A percentile compares a stretch with the other conserved stretches of the same genome.
Evolutionary conservation across 164 flowering plant species (phyloP).

Genomic region (Malania oleifera): DNA sequence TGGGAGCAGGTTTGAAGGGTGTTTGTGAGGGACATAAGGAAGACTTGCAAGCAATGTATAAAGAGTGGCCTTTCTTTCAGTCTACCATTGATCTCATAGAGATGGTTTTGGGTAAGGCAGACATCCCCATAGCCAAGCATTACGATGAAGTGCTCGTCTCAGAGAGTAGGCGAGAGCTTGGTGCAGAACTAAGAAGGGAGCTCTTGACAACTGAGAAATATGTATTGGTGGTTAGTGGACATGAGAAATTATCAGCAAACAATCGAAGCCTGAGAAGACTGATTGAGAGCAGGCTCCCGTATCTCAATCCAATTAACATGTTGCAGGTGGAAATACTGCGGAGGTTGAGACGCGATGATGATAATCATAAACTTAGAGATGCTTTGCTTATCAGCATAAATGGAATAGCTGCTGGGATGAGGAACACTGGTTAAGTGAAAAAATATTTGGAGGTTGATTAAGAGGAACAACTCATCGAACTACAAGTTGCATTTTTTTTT

Average conservation of each 20-base stretch:
- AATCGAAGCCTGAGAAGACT: slow-evolving; percentile 65
- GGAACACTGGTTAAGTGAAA: slow-evolving; percentile 94
- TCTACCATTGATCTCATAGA: slow-evolving; percentile 86
- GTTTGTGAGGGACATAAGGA: slow-evolving; percentile 74
- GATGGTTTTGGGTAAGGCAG: slow-evolving; percentile 92
- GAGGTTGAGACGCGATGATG: slow-evolving; percentile 72
- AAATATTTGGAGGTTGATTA: too few species aligned
- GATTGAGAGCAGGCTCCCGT: slow-evolving; percentile 83
- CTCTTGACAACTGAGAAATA: slow-evolving; percentile 57
- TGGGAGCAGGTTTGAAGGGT: slow-evolving; percentile 79
- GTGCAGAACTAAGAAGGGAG: slow-evolving; percentile 64
- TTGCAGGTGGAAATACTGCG: slow-evolving; percentile 81
- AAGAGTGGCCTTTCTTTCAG: slow-evolving; percentile 96
- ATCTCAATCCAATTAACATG: slow-evolving; percentile 80
- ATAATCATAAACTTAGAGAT: slow-evolving; percentile 75
- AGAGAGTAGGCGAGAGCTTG: slow-evolving; percentile 52
- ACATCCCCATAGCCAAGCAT: slow-evolving; percentile 68
- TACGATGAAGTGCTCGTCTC: slow-evolving; percentile 88
- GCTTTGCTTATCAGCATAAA: slow-evolving; percentile 87
- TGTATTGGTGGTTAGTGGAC: slow-evolving; percentile 71
- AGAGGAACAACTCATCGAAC: too few species aligned
- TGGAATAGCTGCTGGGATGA: slow-evolving; percentile 98
- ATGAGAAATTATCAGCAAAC: slow-evolving; percentile 65
- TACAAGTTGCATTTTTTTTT: too few species aligned
- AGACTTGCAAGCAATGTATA: slow-evolving; percentile 76